phyloP scores from a whole-genome alignment of 2,329 filamentous ascomycete species.

The Clarireedia monteithiana region DNA sequence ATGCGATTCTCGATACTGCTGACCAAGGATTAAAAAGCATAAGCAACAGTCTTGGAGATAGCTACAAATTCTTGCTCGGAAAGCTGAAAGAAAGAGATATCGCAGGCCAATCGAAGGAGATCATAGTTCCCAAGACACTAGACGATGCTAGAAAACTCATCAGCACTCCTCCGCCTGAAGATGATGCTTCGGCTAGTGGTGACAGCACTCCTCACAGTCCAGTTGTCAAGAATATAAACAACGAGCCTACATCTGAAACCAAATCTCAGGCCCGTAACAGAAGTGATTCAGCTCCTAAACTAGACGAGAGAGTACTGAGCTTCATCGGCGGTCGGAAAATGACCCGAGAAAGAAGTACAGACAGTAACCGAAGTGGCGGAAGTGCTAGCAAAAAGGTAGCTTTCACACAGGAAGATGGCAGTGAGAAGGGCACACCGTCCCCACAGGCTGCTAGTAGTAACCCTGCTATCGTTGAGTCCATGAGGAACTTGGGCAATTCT shows the following conservation, averaged over 20 bases:
- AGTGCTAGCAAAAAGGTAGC: conserved; percentile 50
- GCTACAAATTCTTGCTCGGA: conserved; percentile 88
- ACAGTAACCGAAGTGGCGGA: conserved; percentile 59
- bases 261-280: conserved; percentile 15
- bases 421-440: conserved; percentile 32
- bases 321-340: conserved; percentile 60
- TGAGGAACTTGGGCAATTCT: conserved; percentile 71
- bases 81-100: conserved; percentile 68
- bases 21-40: conserved; percentile 92
- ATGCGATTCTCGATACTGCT: conserved; percentile 78
- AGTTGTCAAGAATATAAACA: conserved; percentile 18
- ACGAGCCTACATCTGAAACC: background rate
- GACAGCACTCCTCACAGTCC: conserved; percentile 42
- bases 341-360: conserved; percentile 64
- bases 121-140: conserved; percentile 73
- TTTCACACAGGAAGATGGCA: conserved; percentile 36
- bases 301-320: conserved; percentile 61
- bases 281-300: conserved; percentile 31
- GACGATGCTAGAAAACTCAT: conserved; percentile 90
- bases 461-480: conserved; percentile 67
- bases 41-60: conserved; percentile 80
- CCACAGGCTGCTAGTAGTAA: conserved; percentile 32
- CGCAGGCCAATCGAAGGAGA: conserved; percentile 39
- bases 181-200: conserved; percentile 36
- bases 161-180: conserved; percentile 53